A percentile compares a stretch with the other conserved stretches of the same genome.
These are phyloP conservation scores for Aspergillus clavatus DNA, from an alignment of 2,329 filamentous ascomycete species.

Conservation along the genomic window DNA sequence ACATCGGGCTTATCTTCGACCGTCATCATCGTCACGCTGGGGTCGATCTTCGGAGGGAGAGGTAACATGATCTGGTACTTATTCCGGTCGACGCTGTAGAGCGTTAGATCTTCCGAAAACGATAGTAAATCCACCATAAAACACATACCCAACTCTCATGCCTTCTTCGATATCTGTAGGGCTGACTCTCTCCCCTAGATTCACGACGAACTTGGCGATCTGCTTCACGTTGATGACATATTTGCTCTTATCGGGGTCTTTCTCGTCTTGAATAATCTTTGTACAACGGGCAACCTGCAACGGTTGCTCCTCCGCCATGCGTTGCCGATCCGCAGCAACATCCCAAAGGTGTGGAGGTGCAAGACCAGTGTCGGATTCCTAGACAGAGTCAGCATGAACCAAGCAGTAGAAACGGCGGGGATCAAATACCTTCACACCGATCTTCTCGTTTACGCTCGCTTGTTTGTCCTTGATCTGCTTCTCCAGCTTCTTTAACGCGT, in stretches of 20 bases:
- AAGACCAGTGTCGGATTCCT: slow-evolving; percentile 98
- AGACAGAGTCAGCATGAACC: slow-evolving; percentile 15
- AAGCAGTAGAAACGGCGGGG: slow-evolving; percentile 11
- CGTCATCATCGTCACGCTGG: slow-evolving; percentile 99
- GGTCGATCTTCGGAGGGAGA: slow-evolving; percentile 95
- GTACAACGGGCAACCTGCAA: slow-evolving; percentile 96
- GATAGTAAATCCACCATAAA: not conserved
- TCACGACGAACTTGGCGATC: slow-evolving; percentile 98
- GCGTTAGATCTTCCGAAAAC: not conserved
- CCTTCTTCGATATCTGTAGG: slow-evolving; percentile 99
- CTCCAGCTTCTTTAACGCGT: slow-evolving; percentile 92
- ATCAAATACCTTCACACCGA: slow-evolving; percentile 54
- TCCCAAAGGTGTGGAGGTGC: slow-evolving; percentile 99
- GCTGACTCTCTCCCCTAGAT: slow-evolving; percentile 91
- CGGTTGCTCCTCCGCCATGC: slow-evolving; percentile 97
- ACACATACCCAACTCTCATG: slow-evolving; percentile 79
- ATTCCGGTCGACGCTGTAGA: slow-evolving; percentile 78
- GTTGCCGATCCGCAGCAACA: slow-evolving; percentile 92
- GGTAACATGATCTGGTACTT: slow-evolving; percentile 99
- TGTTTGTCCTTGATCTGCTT: slow-evolving; percentile 99
- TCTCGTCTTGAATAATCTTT: slow-evolving; percentile 97
- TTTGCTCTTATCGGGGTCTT: slow-evolving; percentile 96
- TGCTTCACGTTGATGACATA: slow-evolving; percentile 99
- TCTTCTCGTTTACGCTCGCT: slow-evolving; percentile 97
- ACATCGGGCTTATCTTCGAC: slow-evolving; percentile 99